Evolutionary conservation across 495 filamentous ascomycete species (phyloP), one percentile per base, ranked within the genome.

Genomic region (Mycothermus thermophilus): DNA sequence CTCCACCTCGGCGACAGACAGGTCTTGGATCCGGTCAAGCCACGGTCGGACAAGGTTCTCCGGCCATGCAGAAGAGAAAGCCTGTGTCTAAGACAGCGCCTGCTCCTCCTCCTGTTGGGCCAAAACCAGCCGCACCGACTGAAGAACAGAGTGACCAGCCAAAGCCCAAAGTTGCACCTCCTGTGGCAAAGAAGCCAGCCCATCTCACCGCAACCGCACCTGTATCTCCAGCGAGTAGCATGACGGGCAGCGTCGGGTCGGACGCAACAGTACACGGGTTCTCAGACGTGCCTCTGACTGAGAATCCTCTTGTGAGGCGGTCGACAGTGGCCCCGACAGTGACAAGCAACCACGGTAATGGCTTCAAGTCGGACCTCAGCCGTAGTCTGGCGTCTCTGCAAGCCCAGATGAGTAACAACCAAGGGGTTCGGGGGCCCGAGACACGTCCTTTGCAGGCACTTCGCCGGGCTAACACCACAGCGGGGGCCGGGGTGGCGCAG

Each of bases 141-240:
- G 44, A 57, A 30, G 46, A 58, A 29, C 43, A 34, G 11, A n/a
- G n/a, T n/a, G n/a, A n/a, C n/a, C 41, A 57, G 2, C 37, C 35
- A 6, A 59, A 60, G 21, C 58, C 58, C 8, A 71, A 65, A 44
- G 47, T 54, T 0, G 48, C 66, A 10, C 69, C 69, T n/a, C 68
- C 69, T 0, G 55, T 74, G 30, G 68, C 65, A 3, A 58, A 56
- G 33, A 74, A 74, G 37, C 69, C 69, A 1, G 57, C 64, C 5
- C 66, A 72, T 45, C 59, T 74, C 10, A 50, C 46, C 9, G 49
- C 37, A 3, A 50, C 46, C 9, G 49, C 37, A 3, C 50, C 57
- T 9, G 44, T 44, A 11, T 63, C 64, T 1, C 56, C 64, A 3
- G 39, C 42, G 4, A 50, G 38, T 32, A 60, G 46, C 36, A 40